These are phyloP conservation scores for Nakaseomyces sp. DNA, from an alignment of 1,139 yeast species.

Conservation along the genomic window DNA sequence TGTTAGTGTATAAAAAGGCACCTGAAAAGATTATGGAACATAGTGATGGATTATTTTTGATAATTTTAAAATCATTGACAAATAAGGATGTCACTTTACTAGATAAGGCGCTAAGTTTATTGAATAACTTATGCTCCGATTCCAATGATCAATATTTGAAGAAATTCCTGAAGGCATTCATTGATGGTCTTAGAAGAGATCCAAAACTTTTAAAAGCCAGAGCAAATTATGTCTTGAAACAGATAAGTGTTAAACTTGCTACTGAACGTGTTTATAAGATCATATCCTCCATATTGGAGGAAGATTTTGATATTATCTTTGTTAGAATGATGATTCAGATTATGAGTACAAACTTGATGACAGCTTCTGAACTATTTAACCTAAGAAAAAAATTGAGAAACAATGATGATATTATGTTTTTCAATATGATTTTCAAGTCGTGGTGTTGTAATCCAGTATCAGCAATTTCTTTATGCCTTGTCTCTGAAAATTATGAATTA, in stretches of 20 bases:
- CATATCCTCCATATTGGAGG: conserved; percentile 65
- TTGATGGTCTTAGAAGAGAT: conserved; percentile 61
- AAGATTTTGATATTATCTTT: conserved; percentile 58
- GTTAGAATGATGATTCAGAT: conserved; percentile 78
- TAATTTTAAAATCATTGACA: conserved; percentile 68
- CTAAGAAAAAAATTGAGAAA: conserved; percentile 61
- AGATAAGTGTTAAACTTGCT: conserved; percentile 70
- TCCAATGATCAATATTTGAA: conserved; percentile 73
- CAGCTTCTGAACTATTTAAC: conserved; percentile 70
- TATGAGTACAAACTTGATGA: conserved; percentile 76
- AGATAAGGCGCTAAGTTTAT: conserved; percentile 49
- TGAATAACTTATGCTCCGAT: conserved; percentile 71
- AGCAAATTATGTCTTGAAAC: conserved; percentile 78
- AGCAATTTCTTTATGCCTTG: conserved; percentile 71
- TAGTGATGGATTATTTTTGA: conserved; percentile 63
- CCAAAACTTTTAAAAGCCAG: conserved; percentile 54
- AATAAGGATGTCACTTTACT: conserved; percentile 85
- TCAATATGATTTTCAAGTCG: conserved; percentile 69
- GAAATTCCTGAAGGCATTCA: conserved; percentile 63
- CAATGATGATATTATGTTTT: conserved; percentile 60
- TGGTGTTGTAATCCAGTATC: conserved; percentile 95
- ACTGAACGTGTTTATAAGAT: conserved; percentile 80
- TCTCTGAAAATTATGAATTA: conserved; percentile 83
- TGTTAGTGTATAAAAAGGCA: conserved; percentile 67
- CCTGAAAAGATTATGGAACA: conserved; percentile 53